These are phyloP conservation scores for Kodamaea restingae DNA, from an alignment of 805 yeast genomes.

Conservation along the genomic window DNA sequence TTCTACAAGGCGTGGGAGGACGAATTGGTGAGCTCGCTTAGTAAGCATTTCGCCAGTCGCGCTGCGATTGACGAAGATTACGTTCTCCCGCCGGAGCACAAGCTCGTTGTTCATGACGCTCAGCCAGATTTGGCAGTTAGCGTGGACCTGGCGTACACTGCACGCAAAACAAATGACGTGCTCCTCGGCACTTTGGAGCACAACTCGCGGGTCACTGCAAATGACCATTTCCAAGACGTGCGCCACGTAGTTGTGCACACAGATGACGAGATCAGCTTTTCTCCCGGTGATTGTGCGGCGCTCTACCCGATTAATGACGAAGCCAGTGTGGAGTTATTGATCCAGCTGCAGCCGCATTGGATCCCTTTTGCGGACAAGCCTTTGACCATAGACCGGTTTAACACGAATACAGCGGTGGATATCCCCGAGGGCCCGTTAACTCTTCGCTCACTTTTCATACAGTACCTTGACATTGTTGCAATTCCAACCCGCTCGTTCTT, in stretches of 20 bases:
- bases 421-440: conserved; percentile 41
- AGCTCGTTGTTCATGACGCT: conserved; percentile 16
- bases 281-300: conserved; percentile 80
- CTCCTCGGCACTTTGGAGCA: conserved; percentile 42
- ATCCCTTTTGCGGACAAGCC: conserved; percentile 61
- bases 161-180: conserved; percentile 12
- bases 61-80: conserved; percentile 16
- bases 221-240: conserved; percentile 87
- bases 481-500: conserved; percentile 86
- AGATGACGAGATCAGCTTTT: conserved; percentile 34
- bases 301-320: conserved; percentile 72
- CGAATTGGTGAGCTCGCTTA: conserved; percentile 34
- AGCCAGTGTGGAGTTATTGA: conserved; percentile 56
- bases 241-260: conserved; percentile 50
- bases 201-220: conserved; percentile 62
- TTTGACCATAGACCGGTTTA: conserved; percentile 23
- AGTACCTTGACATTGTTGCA: conserved; percentile 77
- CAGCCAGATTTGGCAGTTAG: background rate
- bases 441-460: conserved; percentile 63
- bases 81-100: background rate
- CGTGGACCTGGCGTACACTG: conserved; percentile 11
- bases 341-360: conserved; percentile 72
- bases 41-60: conserved; percentile 20
- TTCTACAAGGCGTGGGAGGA: conserved; percentile 73
- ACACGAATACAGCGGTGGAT: background rate